Evolutionary conservation across 192 early-diverging fungal species (phyloP).

Genomic region (Backusella mclennaniae): DNA sequence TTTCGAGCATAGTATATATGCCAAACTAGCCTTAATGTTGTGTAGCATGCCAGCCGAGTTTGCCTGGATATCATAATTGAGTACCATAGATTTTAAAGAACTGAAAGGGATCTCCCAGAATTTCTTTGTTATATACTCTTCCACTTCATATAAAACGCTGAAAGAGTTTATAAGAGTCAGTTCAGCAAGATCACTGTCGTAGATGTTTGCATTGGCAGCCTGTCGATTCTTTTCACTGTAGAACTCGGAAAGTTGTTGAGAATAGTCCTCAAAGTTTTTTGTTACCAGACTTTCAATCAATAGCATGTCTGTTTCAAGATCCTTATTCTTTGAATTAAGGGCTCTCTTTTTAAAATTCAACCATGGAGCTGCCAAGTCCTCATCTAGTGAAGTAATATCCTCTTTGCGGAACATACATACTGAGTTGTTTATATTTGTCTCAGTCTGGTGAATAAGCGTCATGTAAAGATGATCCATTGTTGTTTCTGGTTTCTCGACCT

Average conservation of each 20-base stretch:
- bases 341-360: not conserved
- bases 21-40: slow-evolving; percentile 22
- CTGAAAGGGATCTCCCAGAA: not conserved
- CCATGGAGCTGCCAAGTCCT: slow-evolving; percentile 8
- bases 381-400: not conserved
- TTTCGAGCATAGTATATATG: slow-evolving; percentile 6
- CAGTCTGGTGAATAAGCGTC: not conserved
- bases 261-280: not conserved
- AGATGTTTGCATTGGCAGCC: not conserved
- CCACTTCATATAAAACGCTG: not conserved
- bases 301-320: not conserved
- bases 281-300: not conserved
- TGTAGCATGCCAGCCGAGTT: not conserved
- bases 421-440: not conserved
- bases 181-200: not conserved
- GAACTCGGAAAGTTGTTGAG: not conserved
- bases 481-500: not conserved
- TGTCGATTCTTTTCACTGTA: not conserved
- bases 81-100: not conserved
- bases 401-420: slow-evolving; percentile 11
- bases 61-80: slow-evolving; percentile 2
- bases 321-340: not conserved
- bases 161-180: not conserved
- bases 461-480: slow-evolving; percentile 22
- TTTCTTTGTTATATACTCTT: slow-evolving; percentile 11